Evolutionary conservation across 2,329 filamentous ascomycete species (phyloP).

Genomic region (Aspergillus calidoustus): DNA sequence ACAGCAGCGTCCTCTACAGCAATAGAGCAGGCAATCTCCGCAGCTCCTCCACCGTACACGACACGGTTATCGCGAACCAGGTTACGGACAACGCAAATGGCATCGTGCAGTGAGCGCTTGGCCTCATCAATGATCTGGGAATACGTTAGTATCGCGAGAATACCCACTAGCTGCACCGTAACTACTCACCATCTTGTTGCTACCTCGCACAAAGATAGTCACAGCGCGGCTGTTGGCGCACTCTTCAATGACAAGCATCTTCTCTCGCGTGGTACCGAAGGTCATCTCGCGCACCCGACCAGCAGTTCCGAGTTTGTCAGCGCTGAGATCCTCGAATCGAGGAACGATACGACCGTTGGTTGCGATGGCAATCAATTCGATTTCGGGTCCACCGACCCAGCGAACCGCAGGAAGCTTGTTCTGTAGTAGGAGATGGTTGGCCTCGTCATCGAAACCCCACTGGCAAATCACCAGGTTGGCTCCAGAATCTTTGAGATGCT

Average conservation of each 20-base stretch:
- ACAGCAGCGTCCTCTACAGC: constrained; percentile 94
- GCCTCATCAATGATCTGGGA: constrained; percentile 95
- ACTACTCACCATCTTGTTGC: constrained; percentile 92
- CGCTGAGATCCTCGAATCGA: constrained; percentile 89
- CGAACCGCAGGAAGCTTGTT: constrained; percentile 94
- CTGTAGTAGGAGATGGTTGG: constrained; percentile 94
- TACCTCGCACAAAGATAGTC: constrained; percentile 93
- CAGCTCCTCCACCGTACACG: constrained; percentile 94
- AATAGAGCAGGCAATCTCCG: constrained; percentile 94
- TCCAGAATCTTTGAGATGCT: constrained; percentile 95
- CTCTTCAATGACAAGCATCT: constrained; percentile 99
- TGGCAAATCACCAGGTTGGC: constrained; percentile 98
- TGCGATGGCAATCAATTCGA: constrained; percentile 97
- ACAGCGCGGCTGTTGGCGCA: constrained; percentile 97
- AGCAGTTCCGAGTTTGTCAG: constrained; percentile 88
- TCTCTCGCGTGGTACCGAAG: constrained; percentile 96
- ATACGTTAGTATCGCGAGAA: constrained; percentile 1
- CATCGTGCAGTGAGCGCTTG: constrained; percentile 95
- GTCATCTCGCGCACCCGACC: constrained; percentile 92
- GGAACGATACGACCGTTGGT: constrained; percentile 98
- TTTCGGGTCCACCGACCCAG: constrained; percentile 98
- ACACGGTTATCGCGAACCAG: constrained; percentile 94
- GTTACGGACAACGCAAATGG: constrained; percentile 96
- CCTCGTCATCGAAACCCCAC: constrained; percentile 99
- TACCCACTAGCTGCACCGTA: background rate